phyloP scores from a whole-genome alignment of 345 rosid species.

The Acer saccharum region DNA sequence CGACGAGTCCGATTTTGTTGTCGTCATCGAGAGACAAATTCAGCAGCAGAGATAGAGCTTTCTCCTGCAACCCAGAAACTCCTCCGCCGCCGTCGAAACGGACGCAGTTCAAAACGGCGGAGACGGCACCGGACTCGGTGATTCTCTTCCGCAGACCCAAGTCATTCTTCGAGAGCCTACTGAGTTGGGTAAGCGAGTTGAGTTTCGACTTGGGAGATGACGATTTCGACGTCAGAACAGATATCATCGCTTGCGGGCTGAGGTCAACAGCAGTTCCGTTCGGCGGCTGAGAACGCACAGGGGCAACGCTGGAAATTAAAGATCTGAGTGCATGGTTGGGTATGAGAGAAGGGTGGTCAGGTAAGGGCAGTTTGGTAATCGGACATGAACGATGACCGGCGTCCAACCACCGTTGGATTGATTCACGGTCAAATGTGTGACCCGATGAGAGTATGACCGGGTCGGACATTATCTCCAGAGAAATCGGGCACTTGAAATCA shows the following conservation, averaged over 20 bases:
- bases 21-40: constrained; percentile 92
- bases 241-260: constrained; percentile 53
- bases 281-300: constrained; percentile 21
- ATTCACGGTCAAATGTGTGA: constrained; percentile 91
- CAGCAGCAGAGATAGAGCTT: constrained; percentile 78
- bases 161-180: constrained; percentile 68
- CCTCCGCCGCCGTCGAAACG: constrained; percentile 35
- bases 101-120: constrained; percentile 64
- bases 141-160: constrained; percentile 61
- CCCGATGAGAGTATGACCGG: constrained; percentile 95
- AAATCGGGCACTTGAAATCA: constrained; percentile 95
- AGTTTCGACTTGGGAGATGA: constrained; percentile 51
- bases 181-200: constrained; percentile 60
- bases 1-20: constrained; percentile 90
- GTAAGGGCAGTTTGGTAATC: constrained; percentile 75
- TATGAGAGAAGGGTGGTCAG: constrained; percentile 68
- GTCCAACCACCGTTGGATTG: constrained; percentile 93
- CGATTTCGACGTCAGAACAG: constrained; percentile 53
- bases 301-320: constrained; percentile 71
- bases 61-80: constrained; percentile 46
- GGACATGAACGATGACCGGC: constrained; percentile 91
- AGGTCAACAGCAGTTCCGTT: neutral
- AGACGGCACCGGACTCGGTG: constrained; percentile 83
- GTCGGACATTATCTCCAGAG: constrained; percentile 96
- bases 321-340: constrained; percentile 91